A percentile compares a stretch with the other conserved stretches of the same genome.
These are phyloP conservation scores for Tuber magnatum DNA, from an alignment of 495 filamentous ascomycete genomes.

Conservation along the genomic window DNA sequence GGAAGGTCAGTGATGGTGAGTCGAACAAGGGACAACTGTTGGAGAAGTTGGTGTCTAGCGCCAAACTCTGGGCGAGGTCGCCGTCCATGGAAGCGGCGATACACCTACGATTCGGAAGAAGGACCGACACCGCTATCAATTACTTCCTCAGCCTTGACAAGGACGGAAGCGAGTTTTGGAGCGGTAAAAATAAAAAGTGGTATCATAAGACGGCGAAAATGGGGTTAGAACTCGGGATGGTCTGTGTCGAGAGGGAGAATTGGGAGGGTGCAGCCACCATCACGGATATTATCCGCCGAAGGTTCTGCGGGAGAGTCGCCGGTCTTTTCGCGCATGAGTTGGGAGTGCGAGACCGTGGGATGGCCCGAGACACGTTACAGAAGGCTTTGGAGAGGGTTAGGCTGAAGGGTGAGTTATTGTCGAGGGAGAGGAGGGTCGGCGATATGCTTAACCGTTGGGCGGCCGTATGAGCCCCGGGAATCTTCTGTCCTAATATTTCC, in stretches of 20 bases:
- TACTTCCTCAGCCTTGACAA: conserved; percentile 17
- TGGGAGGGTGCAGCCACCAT: conserved; percentile 27
- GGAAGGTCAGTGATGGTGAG: conserved; percentile 13
- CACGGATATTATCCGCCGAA: conserved; percentile 11
- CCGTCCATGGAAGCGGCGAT: conserved; percentile 23
- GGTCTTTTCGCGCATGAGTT: neutral
- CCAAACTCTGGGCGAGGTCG: conserved; percentile 14
- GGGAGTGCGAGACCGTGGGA: neutral
- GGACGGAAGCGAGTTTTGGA: conserved; percentile 12
- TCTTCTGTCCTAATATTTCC: neutral
- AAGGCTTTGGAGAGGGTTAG: neutral
- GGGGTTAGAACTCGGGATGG: conserved; percentile 17
- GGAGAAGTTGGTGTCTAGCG: conserved; percentile 12
- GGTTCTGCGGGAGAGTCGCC: conserved; percentile 8
- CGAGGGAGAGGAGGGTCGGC: neutral
- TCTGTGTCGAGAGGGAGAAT: conserved; percentile 19
- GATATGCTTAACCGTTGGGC: neutral
- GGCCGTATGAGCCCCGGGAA: neutral
- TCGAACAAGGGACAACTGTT: conserved; percentile 4
- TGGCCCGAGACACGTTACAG: neutral
- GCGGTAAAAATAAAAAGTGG: conserved; percentile 4
- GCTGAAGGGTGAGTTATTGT: neutral
- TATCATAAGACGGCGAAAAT: conserved; percentile 16
- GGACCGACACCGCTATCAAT: conserved; percentile 15
- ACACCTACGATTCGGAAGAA: conserved; percentile 15